phyloP scores from a whole-genome alignment of 345 rosid species.

The Balakata baccata region DNA sequence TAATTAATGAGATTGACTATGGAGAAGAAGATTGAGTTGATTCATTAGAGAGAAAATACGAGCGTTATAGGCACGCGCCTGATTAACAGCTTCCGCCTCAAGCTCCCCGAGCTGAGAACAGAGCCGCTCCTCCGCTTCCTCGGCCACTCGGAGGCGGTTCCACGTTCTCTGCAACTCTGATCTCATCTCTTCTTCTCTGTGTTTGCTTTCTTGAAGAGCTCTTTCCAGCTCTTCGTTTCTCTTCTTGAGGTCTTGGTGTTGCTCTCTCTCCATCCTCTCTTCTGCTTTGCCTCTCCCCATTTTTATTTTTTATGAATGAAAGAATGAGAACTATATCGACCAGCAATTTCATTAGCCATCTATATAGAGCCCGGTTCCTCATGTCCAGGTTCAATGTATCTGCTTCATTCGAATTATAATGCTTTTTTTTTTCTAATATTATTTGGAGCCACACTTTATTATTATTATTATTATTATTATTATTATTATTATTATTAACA shows the following conservation, averaged over 20 bases:
- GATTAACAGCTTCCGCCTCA: conserved; percentile 70
- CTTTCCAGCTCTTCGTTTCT: conserved; percentile 60
- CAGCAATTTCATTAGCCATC: neutral
- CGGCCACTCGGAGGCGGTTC: conserved; percentile 63
- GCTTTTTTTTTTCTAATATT: no score
- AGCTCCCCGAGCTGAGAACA: conserved; percentile 82
- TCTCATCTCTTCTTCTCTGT: conserved; percentile 55
- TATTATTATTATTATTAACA: no score
- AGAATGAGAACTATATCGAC: neutral
- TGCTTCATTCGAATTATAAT: neutral
- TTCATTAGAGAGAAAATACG: conserved; percentile 53
- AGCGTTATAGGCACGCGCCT: conserved; percentile 65
- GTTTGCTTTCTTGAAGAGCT: conserved; percentile 40
- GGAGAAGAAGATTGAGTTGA: conserved; percentile 50
- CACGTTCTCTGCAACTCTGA: conserved; percentile 45
- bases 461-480: no score
- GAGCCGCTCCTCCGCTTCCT: conserved; percentile 81
- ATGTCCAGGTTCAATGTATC: conserved; percentile 79
- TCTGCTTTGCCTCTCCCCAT: neutral
- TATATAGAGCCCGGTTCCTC: conserved; percentile 7
- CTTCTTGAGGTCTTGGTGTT: conserved; percentile 33
- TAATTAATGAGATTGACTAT: neutral
- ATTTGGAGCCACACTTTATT: no score
- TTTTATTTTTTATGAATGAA: no score
- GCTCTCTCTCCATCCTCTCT: conserved; percentile 13